Conservation (phyloP, 2,329 filamentous ascomycete genomes). For the Xylaria sp. region DNA sequence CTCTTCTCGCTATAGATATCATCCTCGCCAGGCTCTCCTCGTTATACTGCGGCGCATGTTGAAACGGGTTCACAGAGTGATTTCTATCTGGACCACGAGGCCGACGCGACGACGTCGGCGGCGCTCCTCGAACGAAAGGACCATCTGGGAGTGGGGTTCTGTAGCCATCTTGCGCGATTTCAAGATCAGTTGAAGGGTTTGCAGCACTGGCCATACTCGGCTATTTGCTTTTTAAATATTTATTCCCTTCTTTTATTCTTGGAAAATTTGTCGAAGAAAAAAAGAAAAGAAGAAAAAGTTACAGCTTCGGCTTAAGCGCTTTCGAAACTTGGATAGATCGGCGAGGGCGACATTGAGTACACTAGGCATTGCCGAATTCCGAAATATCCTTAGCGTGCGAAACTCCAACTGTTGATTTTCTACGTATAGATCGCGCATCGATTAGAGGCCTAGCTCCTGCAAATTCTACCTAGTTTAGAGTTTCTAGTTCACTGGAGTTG, state of each 20-base stretch:
- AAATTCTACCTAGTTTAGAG: neutral
- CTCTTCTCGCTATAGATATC: constrained; percentile 50
- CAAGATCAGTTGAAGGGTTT: constrained; percentile 37
- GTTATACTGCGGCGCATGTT: constrained; percentile 33
- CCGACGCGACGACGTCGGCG: constrained; percentile 21
- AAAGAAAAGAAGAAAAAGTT: neutral
- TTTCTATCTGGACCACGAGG: constrained; percentile 35
- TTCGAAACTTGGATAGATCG: neutral
- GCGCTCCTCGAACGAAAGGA: constrained; percentile 37
- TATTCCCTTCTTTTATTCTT: too few species aligned
- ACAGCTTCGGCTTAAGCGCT: neutral
- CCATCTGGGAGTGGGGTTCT: constrained; percentile 47
- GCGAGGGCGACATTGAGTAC: neutral
- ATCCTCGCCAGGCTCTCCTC: constrained; percentile 51
- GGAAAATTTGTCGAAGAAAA: neutral
- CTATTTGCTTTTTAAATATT: neutral
- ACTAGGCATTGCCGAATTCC: neutral
- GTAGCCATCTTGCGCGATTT: constrained; percentile 45
- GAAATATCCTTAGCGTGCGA: neutral
- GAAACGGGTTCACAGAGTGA: constrained; percentile 28
- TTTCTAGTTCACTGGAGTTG: neutral
- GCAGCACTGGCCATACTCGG: constrained; percentile 42
- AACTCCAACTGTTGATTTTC: neutral
- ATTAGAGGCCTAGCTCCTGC: neutral
- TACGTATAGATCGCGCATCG: neutral